A percentile compares a stretch with the other conserved stretches of the same genome.
phyloP scores from a whole-genome alignment of 1,284 basidiomycete species.

The Leccinum discolor region DNA sequence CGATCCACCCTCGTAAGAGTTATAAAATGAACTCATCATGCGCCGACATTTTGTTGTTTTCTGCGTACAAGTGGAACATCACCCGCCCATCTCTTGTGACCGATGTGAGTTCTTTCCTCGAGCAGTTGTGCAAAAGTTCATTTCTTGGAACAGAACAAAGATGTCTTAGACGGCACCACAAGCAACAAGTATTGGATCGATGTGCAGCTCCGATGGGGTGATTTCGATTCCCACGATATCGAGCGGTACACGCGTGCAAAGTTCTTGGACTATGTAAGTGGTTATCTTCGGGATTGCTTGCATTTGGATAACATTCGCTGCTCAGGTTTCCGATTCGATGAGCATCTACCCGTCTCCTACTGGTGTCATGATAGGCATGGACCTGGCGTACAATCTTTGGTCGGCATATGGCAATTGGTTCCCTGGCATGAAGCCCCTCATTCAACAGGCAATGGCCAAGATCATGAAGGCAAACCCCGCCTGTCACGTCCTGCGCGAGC shows the following conservation, averaged over 20 bases:
- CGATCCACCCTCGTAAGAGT: conserved; percentile 98
- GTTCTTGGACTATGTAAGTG: conserved; percentile 89
- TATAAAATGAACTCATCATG: conserved; percentile 99
- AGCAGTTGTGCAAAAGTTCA: conserved; percentile 3
- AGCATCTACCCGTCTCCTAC: conserved; percentile 99
- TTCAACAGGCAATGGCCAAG: conserved; percentile 99
- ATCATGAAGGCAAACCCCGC: conserved; percentile 99
- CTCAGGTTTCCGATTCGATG: conserved; percentile 88
- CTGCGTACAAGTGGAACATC: conserved; percentile 99
- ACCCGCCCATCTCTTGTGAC: conserved; percentile 94
- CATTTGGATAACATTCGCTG: conserved; percentile 5
- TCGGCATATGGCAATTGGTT: conserved; percentile 99
- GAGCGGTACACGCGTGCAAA: conserved; percentile 98
- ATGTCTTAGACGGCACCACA: conserved; percentile 95
- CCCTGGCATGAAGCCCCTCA: conserved; percentile 97
- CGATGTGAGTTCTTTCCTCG: conserved; percentile 58
- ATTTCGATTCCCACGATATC: conserved; percentile 99
- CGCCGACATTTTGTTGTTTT: conserved; percentile 97
- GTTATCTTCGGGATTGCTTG: background rate
- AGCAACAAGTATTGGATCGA: conserved; percentile 99
- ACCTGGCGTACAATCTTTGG: conserved; percentile 98
- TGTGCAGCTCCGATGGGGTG: conserved; percentile 97
- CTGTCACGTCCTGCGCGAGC: conserved; percentile 97
- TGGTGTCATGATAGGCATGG: conserved; percentile 98
- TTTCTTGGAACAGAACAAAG: conserved; percentile 66